These are phyloP conservation scores for Penicillium crystallinum DNA, from an alignment of 495 filamentous ascomycete genomes.

Conservation along the genomic window DNA sequence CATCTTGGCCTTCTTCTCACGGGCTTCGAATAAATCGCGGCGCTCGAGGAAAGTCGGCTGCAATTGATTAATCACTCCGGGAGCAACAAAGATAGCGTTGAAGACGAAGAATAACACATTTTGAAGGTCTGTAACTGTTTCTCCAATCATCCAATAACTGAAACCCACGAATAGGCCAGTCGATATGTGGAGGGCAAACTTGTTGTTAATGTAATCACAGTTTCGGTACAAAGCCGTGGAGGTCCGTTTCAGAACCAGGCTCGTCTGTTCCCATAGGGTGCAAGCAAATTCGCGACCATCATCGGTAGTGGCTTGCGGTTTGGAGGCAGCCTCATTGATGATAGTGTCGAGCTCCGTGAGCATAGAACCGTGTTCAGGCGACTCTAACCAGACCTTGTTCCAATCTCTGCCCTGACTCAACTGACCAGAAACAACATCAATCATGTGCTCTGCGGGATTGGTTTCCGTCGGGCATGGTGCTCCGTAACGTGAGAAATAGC, in stretches of 20 bases:
- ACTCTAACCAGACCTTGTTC: conserved; percentile 60
- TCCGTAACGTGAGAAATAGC: conserved; percentile 75
- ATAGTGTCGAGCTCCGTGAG: conserved; percentile 52
- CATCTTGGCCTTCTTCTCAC: conserved; percentile 49
- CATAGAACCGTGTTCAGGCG: conserved; percentile 40
- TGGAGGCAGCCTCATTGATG: conserved; percentile 31
- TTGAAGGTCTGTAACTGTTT: conserved; percentile 24
- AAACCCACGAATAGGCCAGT: conserved; percentile 36
- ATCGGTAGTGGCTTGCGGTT: conserved; percentile 26
- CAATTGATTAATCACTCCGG: conserved; percentile 45
- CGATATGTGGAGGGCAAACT: conserved; percentile 40
- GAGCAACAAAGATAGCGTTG: conserved; percentile 46
- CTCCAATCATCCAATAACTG: conserved; percentile 34
- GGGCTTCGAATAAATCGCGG: conserved; percentile 46
- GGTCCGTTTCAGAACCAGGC: conserved; percentile 50
- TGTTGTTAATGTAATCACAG: conserved; percentile 60
- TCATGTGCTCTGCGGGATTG: conserved; percentile 89
- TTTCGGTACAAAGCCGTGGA: conserved; percentile 56
- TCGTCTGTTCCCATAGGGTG: conserved; percentile 50
- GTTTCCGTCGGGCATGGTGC: conserved; percentile 66
- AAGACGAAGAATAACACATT: conserved; percentile 42
- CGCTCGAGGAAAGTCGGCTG: conserved; percentile 50
- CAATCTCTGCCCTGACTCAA: conserved; percentile 47
- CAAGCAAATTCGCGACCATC: conserved; percentile 52
- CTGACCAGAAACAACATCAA: conserved; percentile 63